Evolutionary conservation across 2,329 filamentous ascomycete genomes (phyloP).

Genomic region (Hirsutella minnesotensis): DNA sequence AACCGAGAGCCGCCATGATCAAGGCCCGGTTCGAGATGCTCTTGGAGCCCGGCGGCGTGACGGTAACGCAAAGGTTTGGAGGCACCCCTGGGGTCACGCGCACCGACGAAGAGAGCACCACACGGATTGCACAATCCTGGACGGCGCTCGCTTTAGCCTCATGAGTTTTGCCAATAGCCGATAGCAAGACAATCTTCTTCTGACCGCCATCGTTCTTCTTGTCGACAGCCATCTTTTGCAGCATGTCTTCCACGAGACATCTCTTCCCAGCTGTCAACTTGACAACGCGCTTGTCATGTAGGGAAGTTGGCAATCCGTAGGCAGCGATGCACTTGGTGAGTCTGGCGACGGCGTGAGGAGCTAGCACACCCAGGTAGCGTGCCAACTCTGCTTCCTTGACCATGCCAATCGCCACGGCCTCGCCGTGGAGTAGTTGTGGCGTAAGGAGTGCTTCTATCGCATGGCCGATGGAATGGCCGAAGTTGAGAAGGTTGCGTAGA

Average conservation of each 20-base stretch:
- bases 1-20: slow-evolving; percentile 82
- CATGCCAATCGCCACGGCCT: slow-evolving; percentile 96
- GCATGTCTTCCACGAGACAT: slow-evolving; percentile 74
- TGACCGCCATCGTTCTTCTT: slow-evolving; percentile 96
- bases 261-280: slow-evolving; percentile 75
- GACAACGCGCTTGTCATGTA: slow-evolving; percentile 72
- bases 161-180: slow-evolving; percentile 76
- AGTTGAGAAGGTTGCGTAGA: slow-evolving; percentile 87
- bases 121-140: slow-evolving; percentile 70
- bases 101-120: slow-evolving; percentile 71
- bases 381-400: slow-evolving; percentile 93
- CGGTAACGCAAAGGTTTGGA: slow-evolving; percentile 52
- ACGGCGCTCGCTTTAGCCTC: slow-evolving; percentile 84
- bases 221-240: slow-evolving; percentile 93
- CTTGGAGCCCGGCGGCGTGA: slow-evolving; percentile 89
- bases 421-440: slow-evolving; percentile 88
- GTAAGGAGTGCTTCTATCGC: slow-evolving; percentile 92
- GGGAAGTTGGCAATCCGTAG: slow-evolving; percentile 77
- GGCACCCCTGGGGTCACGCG: slow-evolving; percentile 63
- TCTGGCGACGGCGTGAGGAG: slow-evolving; percentile 77
- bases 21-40: slow-evolving; percentile 94
- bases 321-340: slow-evolving; percentile 89
- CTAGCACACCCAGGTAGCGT: slow-evolving; percentile 74
- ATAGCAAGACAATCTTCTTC: slow-evolving; percentile 91
- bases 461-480: slow-evolving; percentile 95